Evolutionary conservation across 257 asterid species (phyloP).

Genomic region (Striga asiatica): DNA sequence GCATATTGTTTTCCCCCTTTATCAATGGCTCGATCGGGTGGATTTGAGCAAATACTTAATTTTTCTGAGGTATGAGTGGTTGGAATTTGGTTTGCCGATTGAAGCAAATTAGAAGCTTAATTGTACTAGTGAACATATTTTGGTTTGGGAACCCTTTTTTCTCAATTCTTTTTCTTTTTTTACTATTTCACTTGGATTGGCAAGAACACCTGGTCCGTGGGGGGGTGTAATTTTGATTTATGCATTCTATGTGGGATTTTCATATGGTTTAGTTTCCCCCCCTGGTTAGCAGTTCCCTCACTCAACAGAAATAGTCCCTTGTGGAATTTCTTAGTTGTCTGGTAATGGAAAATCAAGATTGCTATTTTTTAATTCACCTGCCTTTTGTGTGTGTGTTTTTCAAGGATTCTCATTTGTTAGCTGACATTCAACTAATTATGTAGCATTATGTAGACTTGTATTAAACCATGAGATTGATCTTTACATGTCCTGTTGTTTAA

Average conservation of each 20-base stretch:
- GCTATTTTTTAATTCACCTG: not conserved
- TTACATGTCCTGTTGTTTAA: too few relatives aligned
- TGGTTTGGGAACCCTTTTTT: not conserved
- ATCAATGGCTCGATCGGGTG: conserved; percentile 1
- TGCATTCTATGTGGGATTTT: conserved; percentile 1
- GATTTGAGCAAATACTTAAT: not conserved
- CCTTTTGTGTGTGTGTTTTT: not conserved
- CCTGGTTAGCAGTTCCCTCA: not conserved
- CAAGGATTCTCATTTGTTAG: not conserved
- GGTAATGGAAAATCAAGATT: not conserved
- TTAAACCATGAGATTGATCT: not conserved
- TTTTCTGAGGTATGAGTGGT: not conserved
- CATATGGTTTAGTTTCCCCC: too few relatives aligned
- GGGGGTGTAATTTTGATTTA: not conserved
- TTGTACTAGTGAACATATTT: not conserved
- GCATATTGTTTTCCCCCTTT: conserved; percentile 3
- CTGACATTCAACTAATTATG: too few relatives aligned
- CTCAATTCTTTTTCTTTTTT: not conserved
- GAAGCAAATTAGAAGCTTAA: not conserved
- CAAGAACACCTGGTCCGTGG: not conserved
- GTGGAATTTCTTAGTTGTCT: not conserved
- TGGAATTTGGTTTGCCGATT: not conserved
- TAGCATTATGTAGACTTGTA: not conserved
- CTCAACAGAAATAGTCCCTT: not conserved
- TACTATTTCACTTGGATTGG: conserved; percentile 2